Evolutionary conservation across 2,329 filamentous ascomycete species (phyloP), one percentile per base, ranked within the genome.

Genomic region (Meredithiella fracta): DNA sequence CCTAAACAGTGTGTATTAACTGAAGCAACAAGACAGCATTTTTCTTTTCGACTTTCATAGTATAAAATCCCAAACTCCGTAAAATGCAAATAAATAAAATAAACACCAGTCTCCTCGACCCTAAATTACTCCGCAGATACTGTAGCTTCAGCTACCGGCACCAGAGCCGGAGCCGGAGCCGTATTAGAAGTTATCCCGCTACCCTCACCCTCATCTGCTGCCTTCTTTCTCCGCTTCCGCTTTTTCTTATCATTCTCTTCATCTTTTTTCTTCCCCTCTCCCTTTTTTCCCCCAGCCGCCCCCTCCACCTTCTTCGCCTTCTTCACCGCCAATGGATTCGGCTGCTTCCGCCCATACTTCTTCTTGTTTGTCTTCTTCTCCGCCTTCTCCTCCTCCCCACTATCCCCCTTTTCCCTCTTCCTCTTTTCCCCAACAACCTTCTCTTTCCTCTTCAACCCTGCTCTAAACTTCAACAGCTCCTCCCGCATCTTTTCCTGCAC

Each of bases 401-500:
- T 67, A 1, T 69, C 69, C 3, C 69, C 67, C 1, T 68, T 70
- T n/a, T 67, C 69, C 57, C 76, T 69, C 68, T 73, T 82, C 65
- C 70, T 73, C 71, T 73, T 80, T 53, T 65, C 67, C 57, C 66
- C 61, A 59, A 65, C 64, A 34, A 11, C 5, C 29, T 34, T 34
- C 65, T 62, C 64, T 67, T 68, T 59, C 61, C 71, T 72, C 66
- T 78, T 83, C 61, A 89, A 69, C 50, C 85, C 86, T 17, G 77
- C 74, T 60, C 81, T 77, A 64, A 90, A 86, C 69, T 94, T 94
- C 57, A 73, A 75, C 62, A 75, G 78, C 72, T 92, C 87, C 60
- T 86, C 84, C 58, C 73, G 73, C 53, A 82, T 77, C 59, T 83
- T 77, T 50, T 79, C 74, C 58, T 78, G 73, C 40, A 76, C 76